phyloP scores from a whole-genome alignment of 305 asterid genomes.

The Rubia tinctorum region DNA sequence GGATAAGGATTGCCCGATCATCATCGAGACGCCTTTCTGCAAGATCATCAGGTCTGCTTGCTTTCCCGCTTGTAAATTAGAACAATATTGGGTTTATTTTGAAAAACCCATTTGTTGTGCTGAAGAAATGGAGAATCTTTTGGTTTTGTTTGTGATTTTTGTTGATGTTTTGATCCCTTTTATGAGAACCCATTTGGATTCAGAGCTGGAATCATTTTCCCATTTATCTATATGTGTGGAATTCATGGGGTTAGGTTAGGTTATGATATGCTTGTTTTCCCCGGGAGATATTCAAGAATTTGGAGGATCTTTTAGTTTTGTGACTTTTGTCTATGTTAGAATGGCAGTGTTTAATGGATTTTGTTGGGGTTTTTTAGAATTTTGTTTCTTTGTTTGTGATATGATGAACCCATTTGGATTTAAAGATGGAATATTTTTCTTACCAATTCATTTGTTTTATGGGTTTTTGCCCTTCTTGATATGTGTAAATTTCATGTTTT shows the following conservation, averaged over 20 bases:
- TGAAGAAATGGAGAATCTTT: background rate
- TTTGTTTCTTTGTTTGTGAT: too few relatives aligned
- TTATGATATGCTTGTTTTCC: background rate
- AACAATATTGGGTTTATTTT: background rate
- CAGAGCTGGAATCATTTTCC: conserved; percentile 2
- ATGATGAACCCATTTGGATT: too few relatives aligned
- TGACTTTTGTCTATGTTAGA: background rate
- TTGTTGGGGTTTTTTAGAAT: background rate
- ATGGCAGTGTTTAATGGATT: background rate
- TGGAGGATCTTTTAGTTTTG: background rate
- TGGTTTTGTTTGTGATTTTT: background rate
- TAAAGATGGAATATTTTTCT: background rate
- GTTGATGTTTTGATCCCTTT: background rate
- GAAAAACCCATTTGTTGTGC: background rate
- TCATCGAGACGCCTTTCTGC: conserved; percentile 53
- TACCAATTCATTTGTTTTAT: background rate
- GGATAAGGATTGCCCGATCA: conserved; percentile 52
- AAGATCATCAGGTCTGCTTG: conserved; percentile 64
- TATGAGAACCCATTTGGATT: background rate
- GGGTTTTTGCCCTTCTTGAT: background rate
- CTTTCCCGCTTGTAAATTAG: background rate
- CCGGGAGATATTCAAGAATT: background rate
- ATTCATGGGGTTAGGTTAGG: background rate
- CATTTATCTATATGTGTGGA: background rate
- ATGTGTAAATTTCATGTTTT: background rate